Evolutionary conservation across 2,329 filamentous ascomycete genomes (phyloP), one percentile per base, ranked within the genome.

Genomic region (Cadophora luteo-olivacea): DNA sequence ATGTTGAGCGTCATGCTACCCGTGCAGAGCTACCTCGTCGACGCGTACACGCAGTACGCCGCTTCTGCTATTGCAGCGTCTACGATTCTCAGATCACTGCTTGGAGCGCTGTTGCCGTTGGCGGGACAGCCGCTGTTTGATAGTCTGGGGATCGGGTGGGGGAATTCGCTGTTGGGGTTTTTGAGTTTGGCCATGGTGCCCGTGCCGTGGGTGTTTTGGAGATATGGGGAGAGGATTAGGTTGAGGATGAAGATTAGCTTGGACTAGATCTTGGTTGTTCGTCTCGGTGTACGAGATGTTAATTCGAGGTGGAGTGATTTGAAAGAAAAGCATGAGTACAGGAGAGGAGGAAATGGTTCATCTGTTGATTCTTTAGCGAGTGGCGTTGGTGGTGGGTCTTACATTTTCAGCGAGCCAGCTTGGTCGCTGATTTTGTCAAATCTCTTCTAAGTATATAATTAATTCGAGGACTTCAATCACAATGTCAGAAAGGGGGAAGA

Each of bases 151-250:
- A 70, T 79, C 33, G 80, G 80, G 1, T 85, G 83, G 83, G 83
- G 83, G 0, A 83, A 80, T 64, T 82, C 80, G 2, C 67, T 86
- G 58, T 72, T 86, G 22, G 84, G 81, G 0, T 84, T 85, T 68
- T 76, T 86, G 49, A 79, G 82, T 8, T 55, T 85, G 1, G 81
- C 78, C 1, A 55, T 69, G 29, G 61, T 52, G 36, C 67, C 65
- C 11, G 54, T 69, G 11, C 64, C 67, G 12, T 65, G 38, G 33
- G 22, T 67, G 2, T 69, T 70, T 51, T 66, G 64, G 55, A 58
- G 58, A 22, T 70, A 67, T 65, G 69, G 69, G 3, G 66, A 67
- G 64, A 49, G 29, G 32, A 67, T 70, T 24, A 48, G 68, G 36
- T 58, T 33, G 62, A 63, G 38, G 22, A 66, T 64, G 45, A 61